Conservation (phyloP, 2,329 filamentous ascomycete species). For the Fonsecaea erecta region DNA sequence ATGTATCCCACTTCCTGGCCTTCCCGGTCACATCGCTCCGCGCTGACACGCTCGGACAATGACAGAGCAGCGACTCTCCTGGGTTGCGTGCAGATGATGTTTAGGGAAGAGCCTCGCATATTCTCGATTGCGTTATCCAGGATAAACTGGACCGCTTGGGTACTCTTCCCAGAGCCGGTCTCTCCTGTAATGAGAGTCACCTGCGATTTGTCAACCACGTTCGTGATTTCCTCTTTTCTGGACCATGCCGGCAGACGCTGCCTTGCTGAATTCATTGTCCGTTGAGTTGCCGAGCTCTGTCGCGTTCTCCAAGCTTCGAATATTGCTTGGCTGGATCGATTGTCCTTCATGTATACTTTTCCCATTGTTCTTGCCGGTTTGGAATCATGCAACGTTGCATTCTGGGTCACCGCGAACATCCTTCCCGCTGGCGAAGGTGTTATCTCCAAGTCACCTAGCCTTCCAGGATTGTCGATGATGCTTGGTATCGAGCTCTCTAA, state of each 20-base stretch:
- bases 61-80: conserved; percentile 92
- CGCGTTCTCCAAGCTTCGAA: conserved; percentile 69
- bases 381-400: not conserved
- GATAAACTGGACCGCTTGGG: conserved; percentile 94
- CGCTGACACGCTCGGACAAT: conserved; percentile 89
- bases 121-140: conserved; percentile 84
- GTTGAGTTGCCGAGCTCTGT: conserved; percentile 67
- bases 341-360: conserved; percentile 22
- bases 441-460: conserved; percentile 79
- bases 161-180: conserved; percentile 95
- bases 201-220: conserved; percentile 74
- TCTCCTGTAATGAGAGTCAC: conserved; percentile 97
- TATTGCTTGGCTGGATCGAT: conserved; percentile 48
- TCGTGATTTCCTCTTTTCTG: conserved; percentile 75
- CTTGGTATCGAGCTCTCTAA: conserved; percentile 79
- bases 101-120: conserved; percentile 75
- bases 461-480: conserved; percentile 85
- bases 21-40: conserved; percentile 80
- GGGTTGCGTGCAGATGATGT: conserved; percentile 95
- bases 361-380: not conserved
- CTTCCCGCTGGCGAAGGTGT: conserved; percentile 62
- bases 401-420: not conserved
- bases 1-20: conserved; percentile 90
- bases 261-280: conserved; percentile 75
- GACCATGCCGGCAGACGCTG: conserved; percentile 85